Base-by-base conservation (phyloP, 1,139 yeast genomes). In the Nakaseomyces sp. region DNA sequence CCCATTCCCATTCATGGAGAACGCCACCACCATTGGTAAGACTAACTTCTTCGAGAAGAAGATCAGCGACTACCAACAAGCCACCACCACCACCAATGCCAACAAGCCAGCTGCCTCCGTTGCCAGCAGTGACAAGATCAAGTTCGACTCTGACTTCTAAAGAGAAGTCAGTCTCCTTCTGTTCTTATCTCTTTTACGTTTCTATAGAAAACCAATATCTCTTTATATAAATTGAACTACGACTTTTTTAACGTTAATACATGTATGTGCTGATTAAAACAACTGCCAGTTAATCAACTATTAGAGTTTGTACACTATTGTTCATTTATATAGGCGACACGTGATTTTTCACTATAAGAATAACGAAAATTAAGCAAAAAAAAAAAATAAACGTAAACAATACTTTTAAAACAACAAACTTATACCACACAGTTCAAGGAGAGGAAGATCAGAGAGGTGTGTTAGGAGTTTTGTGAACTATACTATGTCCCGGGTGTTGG, bases 1-100 rank as follows among this genome's bases (percentile, higher is more conserved):
- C 67, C 99, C 99, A 66, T 91, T 91, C 67, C 97, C 89, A 68
- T 91, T 89, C 65, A 91, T 91, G 98, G 99, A 91, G 72, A 88
- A 88, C 73, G 88, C 88, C 60, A 88, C 97, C 19, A 77, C 91
- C 58, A 93, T 96, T 47, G 98, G 98, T 68, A 91, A 91, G 77
- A 89, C 98, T 57, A 91, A 91, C 74, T 91, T 93, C 78, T 91
- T 91, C 64, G 99, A 91, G 76, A 91, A 91, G 79, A 84, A 97
- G 70, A 98, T 91, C 50, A 84, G 95, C 49, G 99, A 93, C 69
- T 93, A 93, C 72, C 96, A 91, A 72, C 89, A 89, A 73, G 96
- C 96, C 45, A 96, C 38, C 28, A 22, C 96, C 71, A 96, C 89
- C 94, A 88, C 83, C 46, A 68, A 70, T 70, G 96, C 89, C 94